Conservation (phyloP, 2,329 filamentous ascomycete species). For the Cladosporium sphaerospermum region DNA sequence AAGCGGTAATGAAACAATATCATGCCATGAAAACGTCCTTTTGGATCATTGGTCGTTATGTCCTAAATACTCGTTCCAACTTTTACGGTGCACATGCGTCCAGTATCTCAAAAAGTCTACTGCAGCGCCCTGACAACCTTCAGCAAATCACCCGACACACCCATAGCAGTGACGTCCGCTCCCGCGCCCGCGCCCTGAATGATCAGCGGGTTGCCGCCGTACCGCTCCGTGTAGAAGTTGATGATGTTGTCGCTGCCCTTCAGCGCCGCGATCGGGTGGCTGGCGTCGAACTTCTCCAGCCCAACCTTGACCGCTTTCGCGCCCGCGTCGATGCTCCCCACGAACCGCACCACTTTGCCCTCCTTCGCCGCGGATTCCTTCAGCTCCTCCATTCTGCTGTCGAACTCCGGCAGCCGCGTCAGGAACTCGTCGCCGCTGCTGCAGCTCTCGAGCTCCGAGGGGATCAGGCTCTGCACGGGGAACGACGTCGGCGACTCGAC, state of each 20-base stretch:
- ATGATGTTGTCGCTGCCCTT: slow-evolving; percentile 99
- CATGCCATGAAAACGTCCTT: no score
- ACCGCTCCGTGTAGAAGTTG: slow-evolving; percentile 94
- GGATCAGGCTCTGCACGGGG: slow-evolving; percentile 90
- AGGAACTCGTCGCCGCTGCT: slow-evolving; percentile 81
- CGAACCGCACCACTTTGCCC: slow-evolving; percentile 89
- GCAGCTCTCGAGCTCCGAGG: slow-evolving; percentile 72
- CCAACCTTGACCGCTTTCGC: slow-evolving; percentile 82
- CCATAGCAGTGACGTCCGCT: slow-evolving; percentile 95
- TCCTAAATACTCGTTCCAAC: no score
- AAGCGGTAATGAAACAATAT: no score
- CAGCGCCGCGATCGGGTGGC: slow-evolving; percentile 84
- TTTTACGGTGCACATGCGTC: no score
- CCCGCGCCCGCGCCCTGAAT: slow-evolving; percentile 89
- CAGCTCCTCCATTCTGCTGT: slow-evolving; percentile 80
- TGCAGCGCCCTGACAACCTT: slow-evolving; percentile 71
- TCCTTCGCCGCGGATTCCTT: slow-evolving; percentile 80
- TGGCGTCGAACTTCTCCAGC: slow-evolving; percentile 73
- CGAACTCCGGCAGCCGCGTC: slow-evolving; percentile 70
- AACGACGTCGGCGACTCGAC: slow-evolving; percentile 82
- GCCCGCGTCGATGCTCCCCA: slow-evolving; percentile 85
- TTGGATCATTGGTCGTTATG: no score
- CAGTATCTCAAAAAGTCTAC: slow-evolving; percentile 2
- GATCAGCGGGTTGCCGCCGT: slow-evolving; percentile 84
- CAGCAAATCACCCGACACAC: slow-evolving; percentile 85